These are phyloP conservation scores for Chloris gayana DNA, from an alignment of 176 grass and related monocot genomes.

Conservation along the genomic window DNA sequence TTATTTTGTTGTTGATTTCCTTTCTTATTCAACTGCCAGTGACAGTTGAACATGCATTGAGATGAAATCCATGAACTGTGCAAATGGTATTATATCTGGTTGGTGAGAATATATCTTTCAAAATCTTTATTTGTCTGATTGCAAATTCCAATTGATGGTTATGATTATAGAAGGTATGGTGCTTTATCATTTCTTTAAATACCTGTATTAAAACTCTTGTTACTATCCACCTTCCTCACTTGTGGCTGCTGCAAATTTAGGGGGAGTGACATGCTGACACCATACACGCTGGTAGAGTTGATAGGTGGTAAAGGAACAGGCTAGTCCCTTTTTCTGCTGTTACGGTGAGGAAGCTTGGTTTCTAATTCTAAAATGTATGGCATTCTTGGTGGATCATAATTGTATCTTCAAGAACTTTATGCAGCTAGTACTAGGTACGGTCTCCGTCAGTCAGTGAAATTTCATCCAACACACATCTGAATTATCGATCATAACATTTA, in stretches of 20 bases:
- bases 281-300: not conserved
- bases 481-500: conserved; percentile 11
- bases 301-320: not conserved
- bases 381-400: not conserved
- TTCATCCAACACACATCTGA: not conserved
- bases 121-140: not conserved
- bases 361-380: not conserved
- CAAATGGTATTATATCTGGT: conserved; percentile 11
- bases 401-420: not conserved
- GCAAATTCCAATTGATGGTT: not conserved
- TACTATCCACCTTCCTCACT: not conserved
- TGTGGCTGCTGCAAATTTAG: conserved; percentile 15
- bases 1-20: not conserved
- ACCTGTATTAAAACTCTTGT: not conserved
- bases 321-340: not conserved
- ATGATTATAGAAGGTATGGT: conserved; percentile 5
- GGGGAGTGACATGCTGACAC: not conserved
- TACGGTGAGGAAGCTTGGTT: not conserved
- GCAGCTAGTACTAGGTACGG: not conserved
- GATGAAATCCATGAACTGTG: not conserved
- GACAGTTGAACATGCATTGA: conserved; percentile 2
- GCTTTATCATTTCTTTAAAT: not conserved
- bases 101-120: conserved; percentile 22
- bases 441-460: not conserved
- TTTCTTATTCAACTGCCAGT: not conserved